Base-by-base conservation (phyloP, 139 green algal genomes). In the Edaphochlamys debaryana region DNA sequence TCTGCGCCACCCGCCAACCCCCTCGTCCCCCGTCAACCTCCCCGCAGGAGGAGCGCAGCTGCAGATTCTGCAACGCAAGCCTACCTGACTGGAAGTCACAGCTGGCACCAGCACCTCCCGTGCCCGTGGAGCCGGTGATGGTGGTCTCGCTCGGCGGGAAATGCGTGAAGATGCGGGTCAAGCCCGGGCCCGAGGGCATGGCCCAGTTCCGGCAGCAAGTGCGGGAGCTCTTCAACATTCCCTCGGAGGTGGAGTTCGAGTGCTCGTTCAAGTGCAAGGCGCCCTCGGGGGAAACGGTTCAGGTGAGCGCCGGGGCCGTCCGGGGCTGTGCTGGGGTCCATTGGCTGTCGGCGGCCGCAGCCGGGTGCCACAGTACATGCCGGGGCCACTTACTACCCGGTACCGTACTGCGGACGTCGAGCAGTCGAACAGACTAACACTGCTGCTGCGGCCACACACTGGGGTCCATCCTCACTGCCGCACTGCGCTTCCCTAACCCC, bases 51-150 rank as follows among this genome's bases (percentile, higher is more conserved):
- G 86, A 92, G 74, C 27, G 77, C 20, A 76, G 17, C 9, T 92
- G 88, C 56, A 74, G 88, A 20, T 92, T 92, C 74, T 92, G 89
- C 85, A 63, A 80, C 25, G n/a, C 42, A 1, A 73, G 73, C 17
- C 71, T 92, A 50, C 89, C 89, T 0, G 86, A 91, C 66, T 92
- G 89, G 89, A 91, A 88, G 79, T 37, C 77, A 0, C 54, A 67
- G 22, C 42, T 85, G 29, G 58, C 78, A 5, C 67, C 83, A 8
- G 50, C 54, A 15, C 70, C 48, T 1, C 67, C 40, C 36, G 42
- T 36, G 22, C 64, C 73, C 0, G 73, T 79, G 6, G 79, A 88
- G 7, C 87, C 87, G 1, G 60, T 91, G 4, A 91, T 91, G 87
- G 87, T 91, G 2, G 87, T 91, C 8, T 86, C 78, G 25, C 74